Evolutionary conservation across 108 stramenopile species (phyloP).

Genomic region (Skeletonema costatum): DNA sequence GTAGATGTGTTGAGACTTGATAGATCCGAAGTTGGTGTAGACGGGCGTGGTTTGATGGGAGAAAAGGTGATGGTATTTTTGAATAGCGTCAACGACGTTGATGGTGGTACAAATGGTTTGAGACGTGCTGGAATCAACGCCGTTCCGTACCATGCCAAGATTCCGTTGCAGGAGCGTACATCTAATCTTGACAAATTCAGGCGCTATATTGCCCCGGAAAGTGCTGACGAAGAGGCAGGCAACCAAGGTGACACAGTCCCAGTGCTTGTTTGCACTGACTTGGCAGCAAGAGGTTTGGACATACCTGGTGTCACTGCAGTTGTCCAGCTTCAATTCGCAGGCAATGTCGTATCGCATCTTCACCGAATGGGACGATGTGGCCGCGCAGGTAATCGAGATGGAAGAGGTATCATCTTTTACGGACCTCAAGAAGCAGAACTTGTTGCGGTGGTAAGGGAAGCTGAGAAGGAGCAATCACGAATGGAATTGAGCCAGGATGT

Average conservation of each 20-base stretch:
- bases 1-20: slow-evolving; percentile 65
- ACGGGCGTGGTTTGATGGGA: slow-evolving; percentile 66
- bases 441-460: slow-evolving; percentile 74
- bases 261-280: slow-evolving; percentile 95
- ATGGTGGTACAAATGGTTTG: slow-evolving; percentile 73
- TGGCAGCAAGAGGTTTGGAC: slow-evolving; percentile 96
- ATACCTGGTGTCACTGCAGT: slow-evolving; percentile 95
- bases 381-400: slow-evolving; percentile 91
- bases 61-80: slow-evolving; percentile 91
- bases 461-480: slow-evolving; percentile 77
- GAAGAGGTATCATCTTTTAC: slow-evolving; percentile 93
- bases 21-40: slow-evolving; percentile 42
- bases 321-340: slow-evolving; percentile 96
- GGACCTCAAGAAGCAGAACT: slow-evolving; percentile 69
- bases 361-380: slow-evolving; percentile 99
- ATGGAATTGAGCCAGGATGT: slow-evolving; percentile 74
- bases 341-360: slow-evolving; percentile 94
- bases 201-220: slow-evolving; percentile 43
- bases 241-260: slow-evolving; percentile 67
- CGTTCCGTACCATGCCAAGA: slow-evolving; percentile 87
- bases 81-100: slow-evolving; percentile 87
- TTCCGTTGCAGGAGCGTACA: slow-evolving; percentile 75
- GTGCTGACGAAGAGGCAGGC: slow-evolving; percentile 13
- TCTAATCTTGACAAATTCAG: slow-evolving; percentile 86
- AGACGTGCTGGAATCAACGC: slow-evolving; percentile 73